Evolutionary conservation across 352 stramenopile species (phyloP), one percentile per base, ranked within the genome.

Genomic region (Detonula confervacea): DNA sequence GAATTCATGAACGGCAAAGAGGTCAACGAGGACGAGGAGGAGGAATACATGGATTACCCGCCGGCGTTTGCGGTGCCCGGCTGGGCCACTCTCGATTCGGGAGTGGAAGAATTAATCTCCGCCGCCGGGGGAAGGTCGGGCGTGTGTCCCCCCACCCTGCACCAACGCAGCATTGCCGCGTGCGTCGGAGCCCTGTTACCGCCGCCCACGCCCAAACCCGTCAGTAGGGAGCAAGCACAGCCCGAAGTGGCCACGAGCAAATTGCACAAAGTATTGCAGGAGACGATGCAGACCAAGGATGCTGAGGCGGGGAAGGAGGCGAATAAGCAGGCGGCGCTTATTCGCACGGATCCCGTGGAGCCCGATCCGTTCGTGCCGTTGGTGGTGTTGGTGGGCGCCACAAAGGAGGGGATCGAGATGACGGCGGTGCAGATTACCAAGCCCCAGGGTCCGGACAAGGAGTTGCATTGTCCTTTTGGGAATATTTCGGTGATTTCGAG

Each of bases 61-160:
- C 60, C 79, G 9, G 82, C 84, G 9, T 77, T 92, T 54, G 79
- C 87, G 42, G 70, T 94, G n/a, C 89, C 89, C 9, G 86, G 79
- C 24, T 86, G 80, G 73, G 83, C 82, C 6, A 82, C 77, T 22
- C 74, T 84, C 44, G 87, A 94, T 64, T 29, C 71, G 11, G 63
- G 68, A 35, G 30, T 91, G 0, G 89, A 94, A 71, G 83, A 83
- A 9, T 54, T 92, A 0, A 76, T 88, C 27, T 86, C 92, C 71
- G 84, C 87, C 4, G 5, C 35, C 35, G 55, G 42, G 27, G 66
- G 72, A 25, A 77, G 64, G 7, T 73, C 29, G 74, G 81, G 61
- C 75, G 81, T 24, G 67, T 84, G 77, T 29, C 69, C 69, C n/a
- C 77, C 77, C 22, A 65, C 33, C 8, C 42, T 85, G 27, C 66